Conservation (phyloP, 371 early-diverging fungal genomes). For the Nosema bombycis region DNA sequence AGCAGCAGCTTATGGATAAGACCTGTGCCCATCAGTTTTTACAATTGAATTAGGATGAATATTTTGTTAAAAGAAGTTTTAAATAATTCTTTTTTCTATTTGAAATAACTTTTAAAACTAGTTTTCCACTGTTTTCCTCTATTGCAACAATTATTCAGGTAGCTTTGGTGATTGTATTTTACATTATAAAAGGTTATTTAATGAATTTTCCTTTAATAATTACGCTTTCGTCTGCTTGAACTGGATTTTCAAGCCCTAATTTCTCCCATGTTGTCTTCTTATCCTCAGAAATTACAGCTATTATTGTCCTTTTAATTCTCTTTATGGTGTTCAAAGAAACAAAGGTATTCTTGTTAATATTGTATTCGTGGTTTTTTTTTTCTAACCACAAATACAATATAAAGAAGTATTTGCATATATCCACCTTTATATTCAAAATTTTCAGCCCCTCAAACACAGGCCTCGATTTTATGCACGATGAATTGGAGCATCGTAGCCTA, state of each 20-base stretch:
- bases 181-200: no score
- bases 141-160: not conserved
- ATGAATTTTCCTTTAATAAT: no score
- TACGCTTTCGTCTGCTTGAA: no score
- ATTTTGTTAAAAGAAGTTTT: not conserved
- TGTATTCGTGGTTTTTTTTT: constrained; percentile 12
- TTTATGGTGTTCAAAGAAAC: constrained; percentile 7
- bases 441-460: no score
- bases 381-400: not conserved
- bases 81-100: constrained; percentile 6
- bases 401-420: not conserved
- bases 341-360: not conserved
- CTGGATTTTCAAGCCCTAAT: not conserved
- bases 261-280: not conserved
- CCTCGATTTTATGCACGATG: no score
- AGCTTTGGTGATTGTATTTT: no score
- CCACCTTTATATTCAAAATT: no score
- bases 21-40: constrained; percentile 9
- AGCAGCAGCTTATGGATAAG: not conserved
- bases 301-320: constrained; percentile 13
- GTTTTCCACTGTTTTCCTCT: not conserved
- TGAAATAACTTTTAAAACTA: constrained; percentile 6
- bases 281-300: not conserved
- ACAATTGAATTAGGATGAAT: not conserved
- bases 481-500: no score